These are phyloP conservation scores for Citrus inodora DNA, from an alignment of 345 rosid species.

Conservation along the genomic window DNA sequence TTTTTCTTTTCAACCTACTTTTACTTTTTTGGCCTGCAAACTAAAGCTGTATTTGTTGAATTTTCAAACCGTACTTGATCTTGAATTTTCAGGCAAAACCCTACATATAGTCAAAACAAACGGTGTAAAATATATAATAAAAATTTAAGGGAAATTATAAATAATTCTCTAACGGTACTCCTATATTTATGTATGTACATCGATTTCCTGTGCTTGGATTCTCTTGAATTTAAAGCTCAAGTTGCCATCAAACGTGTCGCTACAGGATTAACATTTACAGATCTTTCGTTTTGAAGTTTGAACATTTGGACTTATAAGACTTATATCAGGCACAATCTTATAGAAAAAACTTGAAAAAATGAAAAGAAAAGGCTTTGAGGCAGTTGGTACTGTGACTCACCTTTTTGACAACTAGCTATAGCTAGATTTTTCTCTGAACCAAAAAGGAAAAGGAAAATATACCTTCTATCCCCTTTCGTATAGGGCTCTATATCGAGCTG, in stretches of 20 bases:
- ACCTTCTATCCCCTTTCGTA: background rate
- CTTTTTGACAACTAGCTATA: background rate
- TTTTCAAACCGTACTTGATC: background rate
- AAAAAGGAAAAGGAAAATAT: background rate
- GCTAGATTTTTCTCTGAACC: background rate
- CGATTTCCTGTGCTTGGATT: conserved; percentile 8
- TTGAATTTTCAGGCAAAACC: conserved; percentile 9
- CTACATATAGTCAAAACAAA: conserved; percentile 11
- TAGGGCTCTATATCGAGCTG: background rate
- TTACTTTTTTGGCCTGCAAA: conserved; percentile 19
- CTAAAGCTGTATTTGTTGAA: conserved; percentile 21
- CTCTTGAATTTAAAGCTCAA: background rate
- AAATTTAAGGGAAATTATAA: background rate
- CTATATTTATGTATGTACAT: background rate
- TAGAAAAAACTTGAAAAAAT: background rate
- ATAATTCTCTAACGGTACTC: background rate
- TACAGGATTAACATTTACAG: background rate
- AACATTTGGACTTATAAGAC: background rate
- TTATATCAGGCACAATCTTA: background rate
- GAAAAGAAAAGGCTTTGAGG: background rate
- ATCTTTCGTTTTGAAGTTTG: background rate
- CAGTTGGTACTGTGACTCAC: background rate
- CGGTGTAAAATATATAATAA: background rate
- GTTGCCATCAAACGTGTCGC: background rate
- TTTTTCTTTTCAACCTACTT: conserved; percentile 14